Percentiles rank a stretch among this genome's conserved stretches.
Conservation (phyloP, 495 filamentous ascomycete genomes). For the Penicillium paxilli region DNA sequence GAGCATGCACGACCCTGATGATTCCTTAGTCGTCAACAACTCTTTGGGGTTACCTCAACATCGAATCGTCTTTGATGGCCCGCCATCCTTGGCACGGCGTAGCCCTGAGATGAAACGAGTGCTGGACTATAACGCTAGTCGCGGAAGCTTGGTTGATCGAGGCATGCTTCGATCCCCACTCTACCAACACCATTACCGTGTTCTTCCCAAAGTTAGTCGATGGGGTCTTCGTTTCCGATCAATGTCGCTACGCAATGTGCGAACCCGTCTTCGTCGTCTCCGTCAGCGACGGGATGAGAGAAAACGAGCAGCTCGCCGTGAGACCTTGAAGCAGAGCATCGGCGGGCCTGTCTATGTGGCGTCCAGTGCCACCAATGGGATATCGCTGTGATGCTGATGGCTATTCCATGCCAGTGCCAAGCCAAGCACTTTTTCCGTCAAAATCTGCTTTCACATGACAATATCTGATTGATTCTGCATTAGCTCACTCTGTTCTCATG, state of each 20-base stretch:
- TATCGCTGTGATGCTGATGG: constrained; percentile 10
- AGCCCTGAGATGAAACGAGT: constrained; percentile 36
- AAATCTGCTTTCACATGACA: constrained; percentile 23
- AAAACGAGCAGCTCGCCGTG: constrained; percentile 60
- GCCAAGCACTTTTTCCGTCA: constrained; percentile 10
- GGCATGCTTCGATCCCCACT: constrained; percentile 34
- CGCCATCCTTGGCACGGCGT: constrained; percentile 38
- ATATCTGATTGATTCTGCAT: not conserved
- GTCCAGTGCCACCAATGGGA: constrained; percentile 26
- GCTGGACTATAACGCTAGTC: constrained; percentile 31
- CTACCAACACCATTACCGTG: constrained; percentile 37
- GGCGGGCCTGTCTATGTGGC: constrained; percentile 38
- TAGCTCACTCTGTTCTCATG: too few relatives aligned
- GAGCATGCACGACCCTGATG: constrained; percentile 21
- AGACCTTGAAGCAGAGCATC: constrained; percentile 69
- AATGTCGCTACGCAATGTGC: constrained; percentile 50
- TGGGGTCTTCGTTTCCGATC: constrained; percentile 53
- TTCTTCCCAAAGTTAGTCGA: constrained; percentile 39
- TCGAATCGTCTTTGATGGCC: constrained; percentile 47
- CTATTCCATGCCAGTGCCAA: constrained; percentile 10
- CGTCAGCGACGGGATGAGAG: constrained; percentile 59
- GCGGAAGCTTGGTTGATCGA: constrained; percentile 32
- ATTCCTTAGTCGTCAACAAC: constrained; percentile 44
- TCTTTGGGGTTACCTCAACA: constrained; percentile 55
- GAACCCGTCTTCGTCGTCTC: constrained; percentile 54